A percentile compares a stretch with the other conserved stretches of the same genome.
These are phyloP conservation scores for Waltergamsia citrina DNA, from an alignment of 2,329 filamentous ascomycete species.

Conservation along the genomic window DNA sequence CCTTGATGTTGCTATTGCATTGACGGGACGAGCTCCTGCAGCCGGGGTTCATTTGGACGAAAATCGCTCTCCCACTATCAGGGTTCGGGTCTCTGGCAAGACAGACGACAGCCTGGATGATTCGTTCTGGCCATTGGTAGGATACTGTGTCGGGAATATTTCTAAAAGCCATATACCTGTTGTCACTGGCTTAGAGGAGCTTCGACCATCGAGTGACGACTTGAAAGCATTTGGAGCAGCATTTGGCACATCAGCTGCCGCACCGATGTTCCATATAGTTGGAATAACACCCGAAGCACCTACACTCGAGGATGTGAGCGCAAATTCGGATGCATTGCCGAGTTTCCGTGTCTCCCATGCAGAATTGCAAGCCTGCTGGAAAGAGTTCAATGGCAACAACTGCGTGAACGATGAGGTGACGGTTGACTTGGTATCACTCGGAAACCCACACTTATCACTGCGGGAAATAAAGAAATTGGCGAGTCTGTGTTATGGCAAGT, in stretches of 20 bases:
- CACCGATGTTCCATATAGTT: conserved; percentile 33
- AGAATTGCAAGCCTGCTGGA: conserved; percentile 2
- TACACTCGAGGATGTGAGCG: conserved; percentile 3
- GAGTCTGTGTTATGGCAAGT: conserved; percentile 14
- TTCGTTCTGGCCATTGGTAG: conserved; percentile 25
- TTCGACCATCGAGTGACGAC: conserved; percentile 14
- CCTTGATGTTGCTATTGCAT: conserved; percentile 29
- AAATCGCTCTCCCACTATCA: conserved; percentile 20
- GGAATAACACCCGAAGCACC: conserved; percentile 27
- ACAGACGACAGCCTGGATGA: conserved; percentile 23
- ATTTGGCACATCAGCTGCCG: conserved; percentile 29
- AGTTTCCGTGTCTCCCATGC: too few relatives aligned
- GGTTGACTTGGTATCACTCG: conserved; percentile 29
- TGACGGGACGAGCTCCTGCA: conserved; percentile 36
- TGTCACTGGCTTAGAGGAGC: conserved; percentile 20
- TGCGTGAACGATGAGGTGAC: background rate
- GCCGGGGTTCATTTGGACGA: conserved; percentile 33
- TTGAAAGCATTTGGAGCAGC: conserved; percentile 33
- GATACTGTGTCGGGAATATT: conserved; percentile 23
- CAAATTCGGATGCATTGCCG: too few relatives aligned
- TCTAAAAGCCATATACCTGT: conserved; percentile 21
- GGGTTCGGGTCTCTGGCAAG: conserved; percentile 16
- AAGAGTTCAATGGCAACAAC: conserved; percentile 7
- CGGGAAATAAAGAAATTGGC: conserved; percentile 22
- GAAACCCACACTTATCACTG: conserved; percentile 33